phyloP scores from a whole-genome alignment of 768 basidiomycete genomes.

The Xerocomellus intermedius region DNA sequence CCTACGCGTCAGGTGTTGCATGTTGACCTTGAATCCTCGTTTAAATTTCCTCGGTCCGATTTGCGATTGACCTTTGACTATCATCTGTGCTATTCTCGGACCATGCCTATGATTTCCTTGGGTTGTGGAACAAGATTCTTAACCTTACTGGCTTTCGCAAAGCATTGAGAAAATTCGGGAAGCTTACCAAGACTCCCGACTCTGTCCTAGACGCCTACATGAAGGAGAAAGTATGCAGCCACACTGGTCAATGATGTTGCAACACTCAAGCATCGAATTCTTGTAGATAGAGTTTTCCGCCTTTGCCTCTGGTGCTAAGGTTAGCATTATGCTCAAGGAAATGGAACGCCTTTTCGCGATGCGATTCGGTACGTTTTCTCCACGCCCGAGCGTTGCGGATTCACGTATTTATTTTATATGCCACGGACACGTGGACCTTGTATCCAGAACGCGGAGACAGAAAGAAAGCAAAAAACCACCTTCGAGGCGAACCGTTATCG shows the following conservation, averaged over 20 bases:
- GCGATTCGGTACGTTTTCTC: conserved; percentile 63
- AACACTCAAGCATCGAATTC: background rate
- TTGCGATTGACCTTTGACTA: background rate
- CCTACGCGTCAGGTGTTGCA: background rate
- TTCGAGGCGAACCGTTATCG: conserved; percentile 51
- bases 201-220: conserved; percentile 76
- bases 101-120: background rate
- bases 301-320: conserved; percentile 61
- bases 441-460: conserved; percentile 61
- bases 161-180: conserved; percentile 83
- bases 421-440: background rate
- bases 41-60: background rate
- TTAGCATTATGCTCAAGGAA: conserved; percentile 68
- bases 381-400: background rate
- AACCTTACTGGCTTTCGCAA: conserved; percentile 91
- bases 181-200: conserved; percentile 57
- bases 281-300: conserved; percentile 61
- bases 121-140: conserved; percentile 51
- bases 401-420: background rate
- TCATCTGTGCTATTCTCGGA: background rate
- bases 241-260: background rate
- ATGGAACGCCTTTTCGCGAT: conserved; percentile 76
- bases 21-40: background rate
- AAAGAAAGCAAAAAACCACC: conserved; percentile 68
- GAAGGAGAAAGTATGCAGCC: conserved; percentile 59